phyloP scores from a whole-genome alignment of 192 early-diverging fungal species.

The Hyaloraphidium curvatum region DNA sequence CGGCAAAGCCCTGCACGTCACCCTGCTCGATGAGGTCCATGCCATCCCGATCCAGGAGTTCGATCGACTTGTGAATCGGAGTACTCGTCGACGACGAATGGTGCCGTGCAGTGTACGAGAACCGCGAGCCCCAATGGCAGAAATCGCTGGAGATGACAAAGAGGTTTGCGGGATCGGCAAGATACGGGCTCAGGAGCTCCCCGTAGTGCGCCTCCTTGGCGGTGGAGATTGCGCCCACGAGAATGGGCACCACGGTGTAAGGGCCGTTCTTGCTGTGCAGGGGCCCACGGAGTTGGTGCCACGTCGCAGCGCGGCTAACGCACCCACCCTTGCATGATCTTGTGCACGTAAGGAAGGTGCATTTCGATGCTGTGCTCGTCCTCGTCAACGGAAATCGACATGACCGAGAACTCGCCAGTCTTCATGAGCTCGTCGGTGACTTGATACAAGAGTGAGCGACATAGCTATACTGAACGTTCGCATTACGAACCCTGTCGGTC shows the following conservation, averaged over 20 bases:
- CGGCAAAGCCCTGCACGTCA: conserved; percentile 34
- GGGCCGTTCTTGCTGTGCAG: conserved; percentile 22
- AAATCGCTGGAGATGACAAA: conserved; percentile 96
- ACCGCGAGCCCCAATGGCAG: conserved; percentile 90
- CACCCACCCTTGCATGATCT: conserved; percentile 48
- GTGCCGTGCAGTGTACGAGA: conserved; percentile 37
- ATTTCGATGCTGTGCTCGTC: conserved; percentile 95
- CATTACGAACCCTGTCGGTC: too few species aligned
- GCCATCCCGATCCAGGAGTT: conserved; percentile 53
- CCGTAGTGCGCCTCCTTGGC: conserved; percentile 47
- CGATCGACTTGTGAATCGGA: conserved; percentile 64
- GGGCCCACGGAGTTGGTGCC: neutral
- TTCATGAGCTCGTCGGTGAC: conserved; percentile 24
- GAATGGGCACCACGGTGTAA: conserved; percentile 66
- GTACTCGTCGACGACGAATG: neutral
- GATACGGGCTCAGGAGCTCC: conserved; percentile 48
- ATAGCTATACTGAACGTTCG: conserved; percentile 19
- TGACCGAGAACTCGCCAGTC: conserved; percentile 42
- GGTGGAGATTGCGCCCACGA: conserved; percentile 57
- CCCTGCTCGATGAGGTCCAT: conserved; percentile 55
- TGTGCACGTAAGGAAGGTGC: conserved; percentile 81
- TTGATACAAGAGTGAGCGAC: neutral
- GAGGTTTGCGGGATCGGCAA: conserved; percentile 42
- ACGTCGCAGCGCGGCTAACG: neutral
- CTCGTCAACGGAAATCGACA: conserved; percentile 52